Base-by-base conservation (phyloP, 106 monocot species). In the Platanthera guangdongensis region DNA sequence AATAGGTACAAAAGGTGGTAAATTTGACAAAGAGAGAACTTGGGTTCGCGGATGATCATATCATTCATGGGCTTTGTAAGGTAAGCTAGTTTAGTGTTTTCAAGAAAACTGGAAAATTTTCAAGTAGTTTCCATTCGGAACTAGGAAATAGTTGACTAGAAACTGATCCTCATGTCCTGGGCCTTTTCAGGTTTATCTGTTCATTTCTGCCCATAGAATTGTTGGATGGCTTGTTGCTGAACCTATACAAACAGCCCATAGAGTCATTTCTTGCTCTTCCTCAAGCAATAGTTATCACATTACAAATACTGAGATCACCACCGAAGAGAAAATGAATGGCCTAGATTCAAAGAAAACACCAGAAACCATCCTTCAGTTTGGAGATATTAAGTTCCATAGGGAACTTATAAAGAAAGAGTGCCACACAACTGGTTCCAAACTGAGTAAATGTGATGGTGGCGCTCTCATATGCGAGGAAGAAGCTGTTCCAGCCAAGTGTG, bases 191-290 rank as follows among this genome's bases (percentile, higher is more conserved):
- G 92, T 90, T 12, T 95, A 92, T 75, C 13, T 95, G 74, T 92
- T 82, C 82, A 81, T 95, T 57, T 90, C 82, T 22, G 68, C 80
- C 73, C 88, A 88, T 48, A 83, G 83, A 64, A 82, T 95, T 50
- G 80, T 88, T 62, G 95, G 90, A 11, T 95, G 95, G 67, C 88
- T 95, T 16, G 80, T 92, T 47, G 76, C 79, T 14, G 95, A 95
- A 79, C 90, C 90, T 2, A 92, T 95, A 78, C 88, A 85, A 85
- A 73, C 52, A 12, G 95, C 92, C 10, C 80, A 88, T 77, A 92
- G 80, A 77, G 72, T 95, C 50, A 77, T 92, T 22, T 54, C 85
- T 52, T 72, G 63, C 51, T 68, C 79, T 30, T 18, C 51, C 3
- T 62, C 74, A 5, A 15, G 52, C 32, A 71, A 52, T 47, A 21